Conservation (phyloP, 345 rosid genomes). For the Ceriops zippeliana region DNA sequence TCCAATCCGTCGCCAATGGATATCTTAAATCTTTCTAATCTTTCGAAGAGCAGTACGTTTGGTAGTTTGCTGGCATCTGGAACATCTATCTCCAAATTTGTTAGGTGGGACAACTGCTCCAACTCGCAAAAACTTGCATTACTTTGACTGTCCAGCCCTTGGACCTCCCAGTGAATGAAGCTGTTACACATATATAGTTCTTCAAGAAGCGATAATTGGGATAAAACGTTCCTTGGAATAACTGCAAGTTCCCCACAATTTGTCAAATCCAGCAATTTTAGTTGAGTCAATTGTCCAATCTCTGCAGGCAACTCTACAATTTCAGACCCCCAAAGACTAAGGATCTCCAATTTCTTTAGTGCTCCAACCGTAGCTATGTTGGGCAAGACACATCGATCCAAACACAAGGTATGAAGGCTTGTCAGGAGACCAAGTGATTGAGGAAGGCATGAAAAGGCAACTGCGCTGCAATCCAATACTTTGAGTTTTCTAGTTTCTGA, state of each 20-base stretch:
- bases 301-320: conserved; percentile 22
- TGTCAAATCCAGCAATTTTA: conserved; percentile 27
- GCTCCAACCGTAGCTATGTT: neutral
- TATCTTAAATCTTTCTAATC: conserved; percentile 17
- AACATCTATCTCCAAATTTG: conserved; percentile 12
- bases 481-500: neutral
- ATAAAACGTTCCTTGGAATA: conserved; percentile 28
- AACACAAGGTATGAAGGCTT: conserved; percentile 9
- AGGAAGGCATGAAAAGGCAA: neutral
- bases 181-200: conserved; percentile 36
- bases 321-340: conserved; percentile 20
- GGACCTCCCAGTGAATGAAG: conserved; percentile 28
- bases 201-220: conserved; percentile 26
- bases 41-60: neutral
- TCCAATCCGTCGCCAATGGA: too few species aligned
- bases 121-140: conserved; percentile 22
- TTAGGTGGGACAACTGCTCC: conserved; percentile 14
- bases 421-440: neutral
- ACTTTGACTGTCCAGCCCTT: too few species aligned
- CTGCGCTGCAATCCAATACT: neutral
- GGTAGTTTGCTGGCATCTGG: conserved; percentile 7
- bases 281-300: conserved; percentile 16
- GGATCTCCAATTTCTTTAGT: conserved; percentile 27
- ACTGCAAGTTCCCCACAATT: conserved; percentile 15
- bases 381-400: neutral